Percentiles rank a stretch among this genome's conserved stretches.
Conservation (phyloP, 2,329 filamentous ascomycete genomes). For the Ustilaginoidea virens region DNA sequence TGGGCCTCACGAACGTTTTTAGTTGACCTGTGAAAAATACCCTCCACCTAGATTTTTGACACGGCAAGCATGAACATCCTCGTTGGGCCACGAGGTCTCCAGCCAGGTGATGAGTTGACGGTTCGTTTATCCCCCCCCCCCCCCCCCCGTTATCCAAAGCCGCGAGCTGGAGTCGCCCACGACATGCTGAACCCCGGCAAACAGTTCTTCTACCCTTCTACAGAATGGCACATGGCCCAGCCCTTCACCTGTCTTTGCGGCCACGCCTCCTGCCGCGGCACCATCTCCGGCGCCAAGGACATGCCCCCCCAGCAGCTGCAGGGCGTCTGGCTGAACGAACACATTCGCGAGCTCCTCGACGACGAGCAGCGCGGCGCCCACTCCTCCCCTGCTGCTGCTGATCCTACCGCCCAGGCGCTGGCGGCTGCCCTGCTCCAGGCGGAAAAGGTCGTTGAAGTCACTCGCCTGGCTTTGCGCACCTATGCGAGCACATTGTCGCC, state of each 20-base stretch:
- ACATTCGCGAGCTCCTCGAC: constrained; percentile 40
- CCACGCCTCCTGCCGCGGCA: constrained; percentile 39
- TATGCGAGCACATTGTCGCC: constrained; percentile 22
- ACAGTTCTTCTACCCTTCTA: constrained; percentile 60
- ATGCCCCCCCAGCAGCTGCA: constrained; percentile 39
- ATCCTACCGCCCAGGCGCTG: constrained; percentile 27
- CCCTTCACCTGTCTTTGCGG: constrained; percentile 52
- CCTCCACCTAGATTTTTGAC: constrained; percentile 43
- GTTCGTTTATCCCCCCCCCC: constrained; percentile 15
- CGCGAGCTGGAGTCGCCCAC: no score
- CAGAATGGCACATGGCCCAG: constrained; percentile 61
- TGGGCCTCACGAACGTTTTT: no score
- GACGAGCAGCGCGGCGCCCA: constrained; percentile 15
- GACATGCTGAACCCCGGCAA: neutral
- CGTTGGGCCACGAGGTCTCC: constrained; percentile 39
- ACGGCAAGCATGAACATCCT: constrained; percentile 39
- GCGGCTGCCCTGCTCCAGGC: constrained; percentile 27
- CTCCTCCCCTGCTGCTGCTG: constrained; percentile 10
- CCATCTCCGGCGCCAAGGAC: constrained; percentile 46
- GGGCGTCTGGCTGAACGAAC: constrained; percentile 45
- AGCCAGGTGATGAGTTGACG: constrained; percentile 41
- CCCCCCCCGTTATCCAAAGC: no score
- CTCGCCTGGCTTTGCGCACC: constrained; percentile 24
- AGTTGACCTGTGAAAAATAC: no score
- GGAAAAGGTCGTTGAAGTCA: constrained; percentile 30